Base-by-base conservation (phyloP, 768 basidiomycete genomes). In the Solioccasus polychromus region DNA sequence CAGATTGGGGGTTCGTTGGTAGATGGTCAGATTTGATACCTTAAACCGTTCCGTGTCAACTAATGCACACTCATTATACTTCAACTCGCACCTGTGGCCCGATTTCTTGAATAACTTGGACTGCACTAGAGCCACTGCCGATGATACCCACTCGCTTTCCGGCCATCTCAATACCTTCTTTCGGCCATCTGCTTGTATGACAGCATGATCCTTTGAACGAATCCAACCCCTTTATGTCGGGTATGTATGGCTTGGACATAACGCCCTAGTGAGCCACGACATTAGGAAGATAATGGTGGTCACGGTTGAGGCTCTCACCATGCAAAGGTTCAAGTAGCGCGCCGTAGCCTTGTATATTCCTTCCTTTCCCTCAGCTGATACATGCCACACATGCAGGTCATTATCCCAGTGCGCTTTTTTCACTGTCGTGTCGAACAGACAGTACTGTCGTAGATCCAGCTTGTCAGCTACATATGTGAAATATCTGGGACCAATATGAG, bases 1-100 rank as follows among this genome's bases (percentile, higher is more conserved):
- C 8, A 48, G 41, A 8, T 42, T 48, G 5, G 47, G 47, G 12
- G 41, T 42, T 32, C 47, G 29, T 22, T 42, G 35, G 36, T 37
- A 48, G 8, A 42, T 23, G 23, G 40, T 47, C 2, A 47, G 40
- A 22, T 36, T 19, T 12, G 23, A n/a, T 4, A 26, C 45, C 39
- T 42, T n/a, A n/a, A n/a, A n/a, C n/a, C n/a, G n/a, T n/a, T n/a
- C n/a, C n/a, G 19, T 17, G n/a, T 19, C 25, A 20, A 17, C 25
- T 29, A 23, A 23, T 30, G 20, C 24, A 9, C n/a, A 10, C 22
- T 11, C 26, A 6, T 15, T 19, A 10, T 17, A 26, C 8, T n/a
- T 9, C 4, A 17, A 7, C 4, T 8, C 32, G 4, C 18, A 34
- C 32, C 7, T 34, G 32, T 34, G 7, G 32, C 18, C 32, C 32